Evolutionary conservation across 1,284 basidiomycete species (phyloP).

Genomic region (Trichosporon inkin): DNA sequence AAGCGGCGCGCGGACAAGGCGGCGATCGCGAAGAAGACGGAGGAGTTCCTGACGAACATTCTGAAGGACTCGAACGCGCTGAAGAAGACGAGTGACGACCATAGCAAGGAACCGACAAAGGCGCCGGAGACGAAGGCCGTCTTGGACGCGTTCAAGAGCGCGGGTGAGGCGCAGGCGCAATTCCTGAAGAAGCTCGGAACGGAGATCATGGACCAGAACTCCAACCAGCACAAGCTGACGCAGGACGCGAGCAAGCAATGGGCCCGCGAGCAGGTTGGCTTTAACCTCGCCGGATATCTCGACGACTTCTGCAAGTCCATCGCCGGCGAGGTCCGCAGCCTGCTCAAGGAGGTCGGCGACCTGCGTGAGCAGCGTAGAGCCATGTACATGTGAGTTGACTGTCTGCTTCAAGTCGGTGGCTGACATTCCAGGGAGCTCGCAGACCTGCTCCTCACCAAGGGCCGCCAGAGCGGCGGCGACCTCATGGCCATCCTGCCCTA

Average conservation of each 20-base stretch:
- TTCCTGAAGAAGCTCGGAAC: conserved; percentile 45
- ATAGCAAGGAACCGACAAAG: conserved; percentile 43
- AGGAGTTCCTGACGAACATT: conserved; percentile 44
- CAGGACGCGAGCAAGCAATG: conserved; percentile 39
- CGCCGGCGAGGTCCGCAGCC: conserved; percentile 44
- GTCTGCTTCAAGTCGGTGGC: too few relatives aligned
- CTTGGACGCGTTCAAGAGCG: conserved; percentile 45
- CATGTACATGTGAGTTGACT: conserved; percentile 35
- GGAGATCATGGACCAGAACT: conserved; percentile 47
- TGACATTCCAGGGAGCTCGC: conserved; percentile 33
- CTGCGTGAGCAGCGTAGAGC: conserved; percentile 47
- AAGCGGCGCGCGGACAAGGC: conserved; percentile 42
- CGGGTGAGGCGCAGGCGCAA: conserved; percentile 38
- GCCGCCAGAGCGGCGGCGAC: conserved; percentile 46
- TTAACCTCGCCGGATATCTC: conserved; percentile 48
- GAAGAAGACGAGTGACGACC: conserved; percentile 44
- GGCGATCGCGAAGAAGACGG: conserved; percentile 41
- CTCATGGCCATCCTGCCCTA: conserved; percentile 50
- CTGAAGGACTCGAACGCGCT: conserved; percentile 39
- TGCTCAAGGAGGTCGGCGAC: conserved; percentile 49
- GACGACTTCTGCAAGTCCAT: conserved; percentile 24
- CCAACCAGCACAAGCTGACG: conserved; percentile 47
- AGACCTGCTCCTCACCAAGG: conserved; percentile 49
- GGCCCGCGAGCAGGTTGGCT: conserved; percentile 49
- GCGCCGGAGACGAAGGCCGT: conserved; percentile 40